Evolutionary conservation across 495 filamentous ascomycete genomes (phyloP), one percentile per base, ranked within the genome.

Genomic region (Cryomyces antarcticus): DNA sequence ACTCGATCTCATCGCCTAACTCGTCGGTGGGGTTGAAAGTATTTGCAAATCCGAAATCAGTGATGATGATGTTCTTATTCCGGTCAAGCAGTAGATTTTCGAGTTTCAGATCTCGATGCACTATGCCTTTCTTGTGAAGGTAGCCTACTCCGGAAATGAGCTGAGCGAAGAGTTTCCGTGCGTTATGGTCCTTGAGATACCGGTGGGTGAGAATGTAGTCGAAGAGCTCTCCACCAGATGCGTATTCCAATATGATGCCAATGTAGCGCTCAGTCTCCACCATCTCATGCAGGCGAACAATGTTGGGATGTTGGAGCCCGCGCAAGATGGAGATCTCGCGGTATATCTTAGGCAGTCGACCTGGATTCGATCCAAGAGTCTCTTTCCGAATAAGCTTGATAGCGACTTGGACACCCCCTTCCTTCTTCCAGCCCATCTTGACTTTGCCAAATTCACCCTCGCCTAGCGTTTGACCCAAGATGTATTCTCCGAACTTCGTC

Each of bases 381-480:
- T 96, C 89, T 38, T 85, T 72, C 35, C 88, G 80, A 55, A 99
- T 96, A 47, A 99, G 78, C 60, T 99, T 99, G 65, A 99, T 93
- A 46, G 89, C 89, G 46, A 99, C 89, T 66, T 97, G 70, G 10
- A 93, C 78, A 45, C 80, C 86, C 28, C 84, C 85, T 59, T 94
- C 87, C 56, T 80, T 77, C 62, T 93, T 96, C 89, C 92, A 99
- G n/a, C 89, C 89, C 52, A 99, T 71, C 60, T 95, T 96, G 51
- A 99, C 89, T 56, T 99, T 99, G 41, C 89, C 89, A 57, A 99
- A 99, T 54, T 99, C 89, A 30, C 89, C 89, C 64, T 96, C 89
- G 39, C 89, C 89, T 28, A 99, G 77, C n/a, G 88, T 95, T 52
- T 93, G 85, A 4, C 89, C 89, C 6, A 99, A 68, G 44, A 89